Evolutionary conservation across 177 flowering plant species (phyloP).

Genomic region (Vitis hybrid): DNA sequence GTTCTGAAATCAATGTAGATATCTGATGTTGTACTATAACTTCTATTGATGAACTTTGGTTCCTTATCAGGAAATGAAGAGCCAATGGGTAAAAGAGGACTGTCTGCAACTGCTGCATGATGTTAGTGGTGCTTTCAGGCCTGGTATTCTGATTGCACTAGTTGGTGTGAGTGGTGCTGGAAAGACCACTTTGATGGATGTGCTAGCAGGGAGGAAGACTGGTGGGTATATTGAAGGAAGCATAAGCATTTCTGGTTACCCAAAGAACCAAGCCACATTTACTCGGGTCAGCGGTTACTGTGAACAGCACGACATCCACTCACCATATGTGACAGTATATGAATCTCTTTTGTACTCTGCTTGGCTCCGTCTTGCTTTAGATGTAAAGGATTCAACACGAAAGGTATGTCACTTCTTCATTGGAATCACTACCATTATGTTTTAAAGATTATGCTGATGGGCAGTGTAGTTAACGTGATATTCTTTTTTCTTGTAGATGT

Average conservation of each 20-base stretch:
- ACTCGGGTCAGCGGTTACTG: constrained; percentile 63
- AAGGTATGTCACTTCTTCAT: constrained; percentile 21
- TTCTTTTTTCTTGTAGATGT: constrained; percentile 30
- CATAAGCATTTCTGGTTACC: constrained; percentile 54
- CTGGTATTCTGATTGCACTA: constrained; percentile 60
- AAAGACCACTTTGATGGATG: constrained; percentile 76
- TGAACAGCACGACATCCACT: constrained; percentile 63
- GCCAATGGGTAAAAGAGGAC: constrained; percentile 42
- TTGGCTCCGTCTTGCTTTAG: constrained; percentile 59
- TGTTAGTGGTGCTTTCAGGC: constrained; percentile 63
- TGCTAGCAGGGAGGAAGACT: constrained; percentile 67
- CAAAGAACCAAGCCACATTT: constrained; percentile 63
- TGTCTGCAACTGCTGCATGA: constrained; percentile 45
- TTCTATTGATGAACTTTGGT: neutral
- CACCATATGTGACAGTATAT: constrained; percentile 57
- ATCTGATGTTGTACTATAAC: neutral
- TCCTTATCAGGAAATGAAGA: constrained; percentile 46
- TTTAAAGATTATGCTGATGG: neutral
- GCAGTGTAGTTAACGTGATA: neutral
- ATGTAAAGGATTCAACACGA: constrained; percentile 37
- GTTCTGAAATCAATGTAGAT: neutral
- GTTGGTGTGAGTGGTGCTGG: constrained; percentile 78
- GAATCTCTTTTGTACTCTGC: constrained; percentile 68
- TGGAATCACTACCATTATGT: neutral
- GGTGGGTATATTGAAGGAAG: constrained; percentile 65